These are phyloP conservation scores for Penicillium canariense DNA, from an alignment of 495 filamentous ascomycete genomes.

Conservation along the genomic window DNA sequence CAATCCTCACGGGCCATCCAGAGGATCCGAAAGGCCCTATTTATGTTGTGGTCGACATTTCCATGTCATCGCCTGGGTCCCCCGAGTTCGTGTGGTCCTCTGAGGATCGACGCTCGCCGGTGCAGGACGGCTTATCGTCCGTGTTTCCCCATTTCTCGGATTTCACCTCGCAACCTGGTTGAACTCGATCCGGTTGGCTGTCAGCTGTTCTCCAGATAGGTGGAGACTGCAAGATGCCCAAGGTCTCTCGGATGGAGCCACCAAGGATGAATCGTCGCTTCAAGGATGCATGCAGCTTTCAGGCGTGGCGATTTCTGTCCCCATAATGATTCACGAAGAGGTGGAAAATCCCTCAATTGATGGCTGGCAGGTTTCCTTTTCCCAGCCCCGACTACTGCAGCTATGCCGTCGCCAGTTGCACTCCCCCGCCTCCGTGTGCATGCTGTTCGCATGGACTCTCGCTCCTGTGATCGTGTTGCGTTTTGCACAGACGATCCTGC, in stretches of 20 bases:
- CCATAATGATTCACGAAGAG: slow-evolving; percentile 28
- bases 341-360: slow-evolving; percentile 46
- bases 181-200: slow-evolving; percentile 36
- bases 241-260: slow-evolving; percentile 34
- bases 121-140: slow-evolving; percentile 42
- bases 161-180: slow-evolving; percentile 30
- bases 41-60: slow-evolving; percentile 44
- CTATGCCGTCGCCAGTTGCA: slow-evolving; percentile 30
- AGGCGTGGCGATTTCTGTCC: slow-evolving; percentile 37
- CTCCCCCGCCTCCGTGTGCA: slow-evolving; percentile 38
- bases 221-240: slow-evolving; percentile 41
- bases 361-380: slow-evolving; percentile 25
- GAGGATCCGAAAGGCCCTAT: slow-evolving; percentile 39
- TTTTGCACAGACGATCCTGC: slow-evolving; percentile 41
- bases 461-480: slow-evolving; percentile 28
- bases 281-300: slow-evolving; percentile 43
- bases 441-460: slow-evolving; percentile 30
- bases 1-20: slow-evolving; percentile 26
- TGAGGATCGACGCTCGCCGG: slow-evolving; percentile 39
- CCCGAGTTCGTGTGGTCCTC: slow-evolving; percentile 24
- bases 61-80: slow-evolving; percentile 25
- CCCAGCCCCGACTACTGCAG: slow-evolving; percentile 36
- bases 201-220: slow-evolving; percentile 31
- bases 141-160: slow-evolving; percentile 31
- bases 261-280: slow-evolving; percentile 38